Conservation (phyloP, 805 yeast species). For the Candida orba region DNA sequence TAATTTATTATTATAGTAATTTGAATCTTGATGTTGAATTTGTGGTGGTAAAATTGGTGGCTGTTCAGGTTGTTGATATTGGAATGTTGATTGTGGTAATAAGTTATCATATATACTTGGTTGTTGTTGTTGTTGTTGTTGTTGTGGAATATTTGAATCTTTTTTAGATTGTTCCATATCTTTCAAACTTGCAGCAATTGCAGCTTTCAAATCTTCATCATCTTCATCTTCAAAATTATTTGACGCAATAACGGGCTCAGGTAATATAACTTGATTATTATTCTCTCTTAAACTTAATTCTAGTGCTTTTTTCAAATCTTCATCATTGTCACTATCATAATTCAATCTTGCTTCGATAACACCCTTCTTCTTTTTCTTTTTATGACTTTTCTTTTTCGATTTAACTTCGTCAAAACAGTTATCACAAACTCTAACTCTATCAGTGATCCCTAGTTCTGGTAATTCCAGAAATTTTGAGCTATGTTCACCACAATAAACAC, state of each 20-base stretch:
- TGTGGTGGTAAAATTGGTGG: slow-evolving; percentile 9
- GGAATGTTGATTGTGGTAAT: slow-evolving; percentile 11
- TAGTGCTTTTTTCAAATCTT: slow-evolving; percentile 69
- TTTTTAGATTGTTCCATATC: slow-evolving; percentile 45
- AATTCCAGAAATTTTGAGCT: slow-evolving; percentile 67
- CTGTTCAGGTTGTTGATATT: slow-evolving; percentile 4
- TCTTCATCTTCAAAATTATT: slow-evolving; percentile 42
- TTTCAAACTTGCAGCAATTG: slow-evolving; percentile 83
- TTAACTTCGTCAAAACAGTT: slow-evolving; percentile 66
- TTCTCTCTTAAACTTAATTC: slow-evolving; percentile 66
- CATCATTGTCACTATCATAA: slow-evolving; percentile 54
- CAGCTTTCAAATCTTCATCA: slow-evolving; percentile 87
- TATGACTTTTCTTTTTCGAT: slow-evolving; percentile 28
- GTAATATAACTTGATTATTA: slow-evolving; percentile 22
- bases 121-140: slow-evolving; percentile 13
- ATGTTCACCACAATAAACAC: slow-evolving; percentile 82
- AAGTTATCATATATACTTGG: slow-evolving; percentile 13
- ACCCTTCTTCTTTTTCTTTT: slow-evolving; percentile 20
- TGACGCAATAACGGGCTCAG: slow-evolving; percentile 2
- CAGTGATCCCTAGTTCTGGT: slow-evolving; percentile 78
- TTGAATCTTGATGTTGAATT: slow-evolving; percentile 9
- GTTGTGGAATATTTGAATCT: slow-evolving; percentile 2
- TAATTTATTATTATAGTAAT: slow-evolving; percentile 9
- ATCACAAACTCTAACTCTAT: slow-evolving; percentile 91
- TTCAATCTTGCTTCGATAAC: slow-evolving; percentile 21